phyloP scores from a whole-genome alignment of 106 monocot species.

The Hemerocallis citrina region DNA sequence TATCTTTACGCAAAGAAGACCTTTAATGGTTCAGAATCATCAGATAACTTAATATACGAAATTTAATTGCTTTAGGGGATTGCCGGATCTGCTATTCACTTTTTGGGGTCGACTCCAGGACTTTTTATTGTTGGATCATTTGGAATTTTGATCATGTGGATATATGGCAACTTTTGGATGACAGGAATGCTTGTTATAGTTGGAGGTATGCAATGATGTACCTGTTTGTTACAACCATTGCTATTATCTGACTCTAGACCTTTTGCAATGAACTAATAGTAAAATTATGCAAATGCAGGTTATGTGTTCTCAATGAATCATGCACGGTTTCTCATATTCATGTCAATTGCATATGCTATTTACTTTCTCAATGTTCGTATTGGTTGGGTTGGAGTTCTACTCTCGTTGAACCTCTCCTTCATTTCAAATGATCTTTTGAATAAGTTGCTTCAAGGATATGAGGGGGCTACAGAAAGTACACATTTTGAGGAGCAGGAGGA shows the following conservation, averaged over 20 bases:
- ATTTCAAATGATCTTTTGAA: constrained; percentile 76
- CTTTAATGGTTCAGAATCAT: too few species aligned
- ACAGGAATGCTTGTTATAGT: constrained; percentile 55
- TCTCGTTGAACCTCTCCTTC: constrained; percentile 72
- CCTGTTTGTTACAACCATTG: neutral
- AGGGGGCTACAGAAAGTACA: constrained; percentile 17
- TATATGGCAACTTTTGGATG: constrained; percentile 78
- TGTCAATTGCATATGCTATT: constrained; percentile 53
- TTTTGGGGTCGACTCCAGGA: constrained; percentile 62
- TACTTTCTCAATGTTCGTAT: constrained; percentile 49
- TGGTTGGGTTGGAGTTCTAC: constrained; percentile 67
- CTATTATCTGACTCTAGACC: neutral
- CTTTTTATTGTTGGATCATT: constrained; percentile 70
- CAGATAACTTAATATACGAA: neutral
- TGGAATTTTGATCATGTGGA: constrained; percentile 88
- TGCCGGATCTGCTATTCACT: constrained; percentile 47
- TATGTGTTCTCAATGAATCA: constrained; percentile 66
- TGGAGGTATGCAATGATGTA: constrained; percentile 57
- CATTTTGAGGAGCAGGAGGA: constrained; percentile 35
- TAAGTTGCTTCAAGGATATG: constrained; percentile 62
- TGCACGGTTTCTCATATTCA: constrained; percentile 53
- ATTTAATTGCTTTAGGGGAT: constrained; percentile 64
- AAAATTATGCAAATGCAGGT: constrained; percentile 36
- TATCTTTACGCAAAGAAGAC: neutral
- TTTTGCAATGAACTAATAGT: neutral